Conservation (phyloP, 106 monocot genomes). For the Dioscorea dumetorum region DNA sequence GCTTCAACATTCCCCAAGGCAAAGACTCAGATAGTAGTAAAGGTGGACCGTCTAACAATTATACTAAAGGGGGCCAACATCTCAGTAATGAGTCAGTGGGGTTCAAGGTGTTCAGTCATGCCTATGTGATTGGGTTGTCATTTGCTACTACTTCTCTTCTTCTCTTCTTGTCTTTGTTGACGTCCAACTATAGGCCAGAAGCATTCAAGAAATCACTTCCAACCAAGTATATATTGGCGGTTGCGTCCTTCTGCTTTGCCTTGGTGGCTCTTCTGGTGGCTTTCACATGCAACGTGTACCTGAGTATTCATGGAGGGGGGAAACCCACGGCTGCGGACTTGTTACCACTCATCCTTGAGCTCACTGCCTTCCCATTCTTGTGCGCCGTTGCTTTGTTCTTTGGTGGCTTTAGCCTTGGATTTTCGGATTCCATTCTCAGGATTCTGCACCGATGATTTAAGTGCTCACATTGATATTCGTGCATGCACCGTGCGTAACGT, state of each 20-base stretch:
- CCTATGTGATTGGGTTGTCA: conserved; percentile 31
- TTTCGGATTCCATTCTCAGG: too few species aligned
- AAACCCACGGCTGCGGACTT: not conserved
- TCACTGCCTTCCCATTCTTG: conserved; percentile 13
- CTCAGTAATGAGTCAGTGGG: too few species aligned
- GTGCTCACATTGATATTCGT: too few species aligned
- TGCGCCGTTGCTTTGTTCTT: not conserved
- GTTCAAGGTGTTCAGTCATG: conserved; percentile 28
- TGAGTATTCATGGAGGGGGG: conserved; percentile 15
- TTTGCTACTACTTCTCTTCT: conserved; percentile 29
- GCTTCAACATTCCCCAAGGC: conserved; percentile 28
- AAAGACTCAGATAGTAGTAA: conserved; percentile 11
- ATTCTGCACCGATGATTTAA: too few species aligned
- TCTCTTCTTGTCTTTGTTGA: conserved; percentile 29
- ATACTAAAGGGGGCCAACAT: too few species aligned
- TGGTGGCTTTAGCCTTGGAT: too few species aligned
- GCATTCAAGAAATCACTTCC: conserved; percentile 24
- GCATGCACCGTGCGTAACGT: too few species aligned
- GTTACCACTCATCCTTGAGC: conserved; percentile 21
- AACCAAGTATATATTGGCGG: conserved; percentile 27
- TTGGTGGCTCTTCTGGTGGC: conserved; percentile 16
- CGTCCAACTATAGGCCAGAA: conserved; percentile 18
- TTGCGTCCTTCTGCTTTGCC: conserved; percentile 14
- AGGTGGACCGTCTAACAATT: too few species aligned
- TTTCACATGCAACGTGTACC: conserved; percentile 30